These are phyloP conservation scores for Colletotrichum lini DNA, from an alignment of 2,329 filamentous ascomycete genomes.

Conservation along the genomic window DNA sequence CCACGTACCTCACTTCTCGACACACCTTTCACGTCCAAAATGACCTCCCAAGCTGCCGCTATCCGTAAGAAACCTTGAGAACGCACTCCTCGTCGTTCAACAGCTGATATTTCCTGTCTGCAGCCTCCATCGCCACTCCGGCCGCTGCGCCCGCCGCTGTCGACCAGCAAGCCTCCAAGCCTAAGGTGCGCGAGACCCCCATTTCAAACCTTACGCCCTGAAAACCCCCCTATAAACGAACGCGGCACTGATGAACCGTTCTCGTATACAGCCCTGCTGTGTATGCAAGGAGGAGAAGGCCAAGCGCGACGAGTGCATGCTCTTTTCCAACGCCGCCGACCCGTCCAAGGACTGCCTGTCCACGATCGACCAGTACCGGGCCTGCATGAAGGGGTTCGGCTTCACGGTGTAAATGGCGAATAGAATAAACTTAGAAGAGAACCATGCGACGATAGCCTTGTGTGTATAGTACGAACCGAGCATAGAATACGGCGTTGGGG, in stretches of 20 bases:
- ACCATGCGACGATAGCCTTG: slow-evolving; percentile 32
- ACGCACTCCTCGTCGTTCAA: not conserved
- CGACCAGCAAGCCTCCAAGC: slow-evolving; percentile 55
- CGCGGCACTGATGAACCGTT: slow-evolving; percentile 18
- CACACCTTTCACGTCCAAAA: slow-evolving; percentile 39
- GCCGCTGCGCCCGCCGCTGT: slow-evolving; percentile 49
- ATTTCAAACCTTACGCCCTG: not conserved
- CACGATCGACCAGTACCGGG: slow-evolving; percentile 87
- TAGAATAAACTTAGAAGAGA: not conserved
- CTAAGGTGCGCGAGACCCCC: slow-evolving; percentile 55
- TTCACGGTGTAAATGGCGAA: slow-evolving; percentile 75
- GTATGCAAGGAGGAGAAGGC: slow-evolving; percentile 97
- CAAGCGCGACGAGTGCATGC: slow-evolving; percentile 97
- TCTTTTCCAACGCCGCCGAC: slow-evolving; percentile 89
- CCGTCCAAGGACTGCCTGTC: slow-evolving; percentile 87
- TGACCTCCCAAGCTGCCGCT: slow-evolving; percentile 49
- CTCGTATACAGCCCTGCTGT: slow-evolving; percentile 83
- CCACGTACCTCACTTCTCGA: slow-evolving; percentile 6
- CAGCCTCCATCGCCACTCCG: slow-evolving; percentile 48
- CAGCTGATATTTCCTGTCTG: slow-evolving; percentile 16
- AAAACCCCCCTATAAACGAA: not conserved
- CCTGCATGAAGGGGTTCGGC: slow-evolving; percentile 93
- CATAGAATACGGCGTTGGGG: slow-evolving; percentile 42
- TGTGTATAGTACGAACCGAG: slow-evolving; percentile 42
- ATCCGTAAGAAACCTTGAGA: slow-evolving; percentile 47